Conservation (phyloP, 257 asterid species). For the Ajuga chamaepitys region DNA sequence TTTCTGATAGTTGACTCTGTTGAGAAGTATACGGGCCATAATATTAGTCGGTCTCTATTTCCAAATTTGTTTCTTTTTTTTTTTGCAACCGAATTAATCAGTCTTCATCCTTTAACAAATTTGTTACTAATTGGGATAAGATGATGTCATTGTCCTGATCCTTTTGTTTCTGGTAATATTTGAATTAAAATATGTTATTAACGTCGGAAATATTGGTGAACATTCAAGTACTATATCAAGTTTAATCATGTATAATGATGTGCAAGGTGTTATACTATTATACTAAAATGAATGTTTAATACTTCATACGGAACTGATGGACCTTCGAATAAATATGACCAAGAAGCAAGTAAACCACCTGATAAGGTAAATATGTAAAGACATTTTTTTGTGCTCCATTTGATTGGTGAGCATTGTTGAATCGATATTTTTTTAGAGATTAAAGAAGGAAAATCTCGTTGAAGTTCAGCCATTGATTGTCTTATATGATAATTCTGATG, state of each 20-base stretch:
- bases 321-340: slow-evolving; percentile 61
- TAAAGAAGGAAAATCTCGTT: too few relatives aligned
- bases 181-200: not conserved
- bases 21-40: too few relatives aligned
- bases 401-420: not conserved
- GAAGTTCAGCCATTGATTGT: too few relatives aligned
- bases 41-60: too few relatives aligned
- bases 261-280: not conserved
- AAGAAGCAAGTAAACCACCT: slow-evolving; percentile 55
- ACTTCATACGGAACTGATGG: slow-evolving; percentile 73
- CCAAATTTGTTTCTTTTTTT: too few relatives aligned
- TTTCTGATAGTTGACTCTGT: too few relatives aligned
- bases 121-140: not conserved
- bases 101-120: too few relatives aligned
- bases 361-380: slow-evolving; percentile 54
- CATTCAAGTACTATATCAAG: not conserved
- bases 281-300: slow-evolving; percentile 4
- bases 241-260: not conserved
- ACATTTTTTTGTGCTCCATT: not conserved
- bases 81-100: too few relatives aligned
- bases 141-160: not conserved
- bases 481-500: too few relatives aligned
- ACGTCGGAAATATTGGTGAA: not conserved
- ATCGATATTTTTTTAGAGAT: too few relatives aligned
- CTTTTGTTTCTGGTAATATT: not conserved